A percentile compares a stretch with the other conserved stretches of the same genome.
Evolutionary conservation across 2,329 filamentous ascomycete genomes (phyloP).

Genomic region (Nemania diffusa): DNA sequence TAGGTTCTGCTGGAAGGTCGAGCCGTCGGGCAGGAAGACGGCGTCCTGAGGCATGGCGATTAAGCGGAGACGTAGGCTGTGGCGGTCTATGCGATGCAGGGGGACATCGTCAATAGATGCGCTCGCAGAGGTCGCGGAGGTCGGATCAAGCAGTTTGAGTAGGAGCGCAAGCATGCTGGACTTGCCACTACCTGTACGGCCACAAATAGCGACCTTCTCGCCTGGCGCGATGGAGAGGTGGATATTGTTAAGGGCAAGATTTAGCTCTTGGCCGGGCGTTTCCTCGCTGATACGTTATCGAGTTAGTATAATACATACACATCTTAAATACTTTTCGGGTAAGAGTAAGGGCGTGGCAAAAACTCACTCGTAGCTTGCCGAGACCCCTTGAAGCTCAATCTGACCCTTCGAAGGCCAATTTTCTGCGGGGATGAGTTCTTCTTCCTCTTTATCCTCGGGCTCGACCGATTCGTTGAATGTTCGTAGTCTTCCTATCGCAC

Average conservation of each 20-base stretch:
- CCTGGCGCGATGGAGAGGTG: slow-evolving; percentile 8
- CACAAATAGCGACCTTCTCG: slow-evolving; percentile 29
- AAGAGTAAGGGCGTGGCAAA: no score
- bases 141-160: slow-evolving; percentile 53
- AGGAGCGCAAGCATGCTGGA: slow-evolving; percentile 54
- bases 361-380: not conserved
- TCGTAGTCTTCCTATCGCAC: not conserved
- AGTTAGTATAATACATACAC: no score
- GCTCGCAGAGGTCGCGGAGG: slow-evolving; percentile 35
- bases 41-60: slow-evolving; percentile 57
- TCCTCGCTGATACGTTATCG: not conserved
- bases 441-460: not conserved
- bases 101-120: slow-evolving; percentile 51
- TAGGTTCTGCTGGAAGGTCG: slow-evolving; percentile 49
- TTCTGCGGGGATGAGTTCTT: not conserved
- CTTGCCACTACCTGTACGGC: slow-evolving; percentile 52
- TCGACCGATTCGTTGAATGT: not conserved
- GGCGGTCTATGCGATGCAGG: slow-evolving; percentile 48
- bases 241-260: slow-evolving; percentile 42
- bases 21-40: slow-evolving; percentile 54
- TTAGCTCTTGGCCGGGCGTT: slow-evolving; percentile 19
- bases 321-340: slow-evolving; percentile 26
- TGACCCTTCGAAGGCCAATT: not conserved
- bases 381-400: not conserved
- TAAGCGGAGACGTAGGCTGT: slow-evolving; percentile 52